Evolutionary conservation across 441 rosid species (phyloP).

Genomic region (Erodium texanum): DNA sequence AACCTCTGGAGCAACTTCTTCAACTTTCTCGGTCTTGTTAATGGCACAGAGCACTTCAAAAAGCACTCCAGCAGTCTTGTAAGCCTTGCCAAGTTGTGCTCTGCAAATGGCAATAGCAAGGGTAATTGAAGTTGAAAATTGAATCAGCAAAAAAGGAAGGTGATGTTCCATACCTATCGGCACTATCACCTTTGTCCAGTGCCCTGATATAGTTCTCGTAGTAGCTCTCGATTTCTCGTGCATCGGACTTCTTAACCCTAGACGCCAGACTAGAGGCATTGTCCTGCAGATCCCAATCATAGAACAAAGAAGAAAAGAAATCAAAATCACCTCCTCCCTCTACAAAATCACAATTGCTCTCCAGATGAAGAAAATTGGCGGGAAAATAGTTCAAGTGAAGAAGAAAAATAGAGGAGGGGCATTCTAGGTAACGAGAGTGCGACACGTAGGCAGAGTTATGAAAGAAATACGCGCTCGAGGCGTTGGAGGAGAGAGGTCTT

Average conservation of each 20-base stretch:
- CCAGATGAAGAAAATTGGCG: too few species aligned
- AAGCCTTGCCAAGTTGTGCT: slow-evolving; percentile 96
- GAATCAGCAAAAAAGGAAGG: neutral
- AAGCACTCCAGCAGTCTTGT: slow-evolving; percentile 96
- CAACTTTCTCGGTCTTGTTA: slow-evolving; percentile 92
- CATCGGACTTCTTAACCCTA: slow-evolving; percentile 86
- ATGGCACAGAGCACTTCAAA: slow-evolving; percentile 96
- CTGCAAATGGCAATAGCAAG: slow-evolving; percentile 25
- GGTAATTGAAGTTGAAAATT: slow-evolving; percentile 6
- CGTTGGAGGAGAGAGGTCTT: slow-evolving; percentile 62
- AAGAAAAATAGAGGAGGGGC: too few species aligned
- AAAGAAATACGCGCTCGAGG: slow-evolving; percentile 47
- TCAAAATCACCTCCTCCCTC: too few species aligned
- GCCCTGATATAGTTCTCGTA: slow-evolving; percentile 86
- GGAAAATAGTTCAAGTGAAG: too few species aligned
- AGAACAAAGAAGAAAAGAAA: too few species aligned
- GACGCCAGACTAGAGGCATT: slow-evolving; percentile 95
- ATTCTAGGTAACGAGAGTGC: too few species aligned
- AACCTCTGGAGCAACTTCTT: slow-evolving; percentile 99
- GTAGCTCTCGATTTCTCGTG: slow-evolving; percentile 89
- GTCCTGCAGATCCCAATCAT: slow-evolving; percentile 47
- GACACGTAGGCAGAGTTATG: too few species aligned
- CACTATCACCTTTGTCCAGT: slow-evolving; percentile 78
- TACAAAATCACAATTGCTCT: too few species aligned
- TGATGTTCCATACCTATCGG: slow-evolving; percentile 46